Conservation (phyloP, 1,139 yeast genomes). For the Starmera stellimalicola region DNA sequence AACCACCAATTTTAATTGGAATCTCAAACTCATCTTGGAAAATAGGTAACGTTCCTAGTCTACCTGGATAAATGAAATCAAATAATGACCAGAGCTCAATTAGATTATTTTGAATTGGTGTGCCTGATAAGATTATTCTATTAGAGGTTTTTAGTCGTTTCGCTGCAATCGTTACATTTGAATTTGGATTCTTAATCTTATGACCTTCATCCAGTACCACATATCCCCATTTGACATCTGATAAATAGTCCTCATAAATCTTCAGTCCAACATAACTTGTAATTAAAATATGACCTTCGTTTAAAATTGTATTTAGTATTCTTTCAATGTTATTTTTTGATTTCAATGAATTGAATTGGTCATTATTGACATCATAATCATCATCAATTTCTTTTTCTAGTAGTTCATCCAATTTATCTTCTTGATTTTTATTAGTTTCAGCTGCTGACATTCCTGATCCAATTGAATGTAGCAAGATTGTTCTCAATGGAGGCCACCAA, state of each 20-base stretch:
- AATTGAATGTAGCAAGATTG: constrained; percentile 81
- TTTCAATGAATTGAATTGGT: constrained; percentile 19
- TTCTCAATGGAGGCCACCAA: constrained; percentile 97
- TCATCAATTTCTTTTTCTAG: constrained; percentile 39
- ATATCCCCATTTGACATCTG: constrained; percentile 81
- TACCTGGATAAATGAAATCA: constrained; percentile 91
- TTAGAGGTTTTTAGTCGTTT: constrained; percentile 76
- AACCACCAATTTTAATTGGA: constrained; percentile 96
- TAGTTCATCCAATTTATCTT: constrained; percentile 40
- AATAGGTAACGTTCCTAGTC: constrained; percentile 89
- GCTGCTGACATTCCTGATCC: constrained; percentile 73
- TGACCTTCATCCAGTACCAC: constrained; percentile 94
- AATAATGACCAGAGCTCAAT: constrained; percentile 90
- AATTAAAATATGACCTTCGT: constrained; percentile 69
- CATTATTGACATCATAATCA: constrained; percentile 23
- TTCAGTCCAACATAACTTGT: constrained; percentile 90
- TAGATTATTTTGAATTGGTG: constrained; percentile 91
- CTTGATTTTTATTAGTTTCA: constrained; percentile 27
- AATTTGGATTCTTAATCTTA: constrained; percentile 89
- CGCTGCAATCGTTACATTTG: constrained; percentile 77
- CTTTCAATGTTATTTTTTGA: constrained; percentile 19
- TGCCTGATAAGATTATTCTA: constrained; percentile 83
- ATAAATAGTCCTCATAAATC: constrained; percentile 58
- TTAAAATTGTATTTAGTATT: constrained; percentile 24
- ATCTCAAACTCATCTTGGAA: constrained; percentile 86